These are phyloP conservation scores for Spinellus fusiger DNA, from an alignment of 192 early-diverging fungal genomes.

Conservation along the genomic window DNA sequence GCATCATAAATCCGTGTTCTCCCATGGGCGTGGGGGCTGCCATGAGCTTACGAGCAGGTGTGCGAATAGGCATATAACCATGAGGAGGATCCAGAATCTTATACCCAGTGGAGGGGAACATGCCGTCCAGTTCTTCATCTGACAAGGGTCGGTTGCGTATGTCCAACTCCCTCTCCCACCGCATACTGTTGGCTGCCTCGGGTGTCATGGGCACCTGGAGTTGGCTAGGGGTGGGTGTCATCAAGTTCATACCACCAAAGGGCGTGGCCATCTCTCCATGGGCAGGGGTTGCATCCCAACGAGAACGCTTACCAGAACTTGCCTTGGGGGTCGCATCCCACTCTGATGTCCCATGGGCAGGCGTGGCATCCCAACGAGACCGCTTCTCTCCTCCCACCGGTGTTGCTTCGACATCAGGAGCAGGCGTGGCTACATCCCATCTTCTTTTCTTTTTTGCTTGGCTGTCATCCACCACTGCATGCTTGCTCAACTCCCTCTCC, in stretches of 20 bases:
- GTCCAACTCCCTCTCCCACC: conserved; percentile 79
- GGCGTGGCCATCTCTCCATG: conserved; percentile 70
- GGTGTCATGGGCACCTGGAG: conserved; percentile 75
- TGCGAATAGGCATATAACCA: conserved; percentile 88
- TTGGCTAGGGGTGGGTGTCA: conserved; percentile 69
- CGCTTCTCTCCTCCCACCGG: conserved; percentile 26
- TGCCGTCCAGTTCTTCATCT: conserved; percentile 92
- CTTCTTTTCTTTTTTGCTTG: conserved; percentile 58
- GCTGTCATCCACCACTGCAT: conserved; percentile 9
- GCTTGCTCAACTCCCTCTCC: conserved; percentile 20
- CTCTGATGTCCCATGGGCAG: conserved; percentile 48
- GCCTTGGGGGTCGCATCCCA: conserved; percentile 79
- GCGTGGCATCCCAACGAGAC: conserved; percentile 78
- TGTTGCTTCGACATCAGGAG: conserved; percentile 34
- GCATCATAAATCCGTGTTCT: conserved; percentile 77
- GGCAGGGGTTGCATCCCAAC: conserved; percentile 95
- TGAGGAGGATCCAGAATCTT: conserved; percentile 85
- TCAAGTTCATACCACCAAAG: conserved; percentile 66
- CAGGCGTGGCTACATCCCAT: conserved; percentile 72
- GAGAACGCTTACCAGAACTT: conserved; percentile 67
- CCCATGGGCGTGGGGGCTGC: conserved; percentile 90
- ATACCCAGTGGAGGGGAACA: conserved; percentile 90
- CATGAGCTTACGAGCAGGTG: conserved; percentile 90
- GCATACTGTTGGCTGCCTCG: conserved; percentile 63
- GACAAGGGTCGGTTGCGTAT: conserved; percentile 79